Evolutionary conservation across 306 rosid species (phyloP), one percentile per base, ranked within the genome.

Genomic region (Prunus salicina): DNA sequence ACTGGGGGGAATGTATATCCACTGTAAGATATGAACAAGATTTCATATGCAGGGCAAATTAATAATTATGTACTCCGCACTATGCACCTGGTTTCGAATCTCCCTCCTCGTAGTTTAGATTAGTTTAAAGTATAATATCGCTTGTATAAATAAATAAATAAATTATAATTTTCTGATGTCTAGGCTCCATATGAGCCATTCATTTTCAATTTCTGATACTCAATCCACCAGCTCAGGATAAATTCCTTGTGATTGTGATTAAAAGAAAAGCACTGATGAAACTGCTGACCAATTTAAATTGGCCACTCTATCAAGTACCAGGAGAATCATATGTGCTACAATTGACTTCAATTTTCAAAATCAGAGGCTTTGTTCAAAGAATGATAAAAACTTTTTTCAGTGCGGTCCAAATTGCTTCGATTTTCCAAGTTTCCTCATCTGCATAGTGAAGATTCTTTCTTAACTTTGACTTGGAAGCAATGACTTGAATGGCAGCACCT

Each of bases 381-480:
- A 38, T 57, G 51, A 38, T 22, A 15, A 4, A n/a, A n/a, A 11
- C 19, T 60, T 43, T 15, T 41, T 20, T 57, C 9, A 58, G 27
- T 56, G 76, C 41, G 41, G 45, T 73, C 67, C 56, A 78, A 67
- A 67, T 68, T 62, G 71, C 41, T 58, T 52, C 43, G 71, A 67
- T 58, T 50, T 49, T 47, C 65, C 64, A 57, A 57, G 55, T 74
- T 74, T 84, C 80, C 84, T 74, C 77, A 46, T 80, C 62, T 80
- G 64, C 32, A 52, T 62, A 3, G 22, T 27, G 43, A 73, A 58
- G 51, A 73, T 77, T 52, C 27, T 53, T 69, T 75, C 76, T 65
- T 65, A 72, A 61, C 63, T 76, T 86, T 80, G 86, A 84, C 87
- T 77, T 41, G 72, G 45, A 84, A 76, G 67, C 18, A 75, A 84